A percentile compares a stretch with the other conserved stretches of the same genome.
phyloP scores from a whole-genome alignment of 805 yeast genomes.

The Yamadazyma philogaea region DNA sequence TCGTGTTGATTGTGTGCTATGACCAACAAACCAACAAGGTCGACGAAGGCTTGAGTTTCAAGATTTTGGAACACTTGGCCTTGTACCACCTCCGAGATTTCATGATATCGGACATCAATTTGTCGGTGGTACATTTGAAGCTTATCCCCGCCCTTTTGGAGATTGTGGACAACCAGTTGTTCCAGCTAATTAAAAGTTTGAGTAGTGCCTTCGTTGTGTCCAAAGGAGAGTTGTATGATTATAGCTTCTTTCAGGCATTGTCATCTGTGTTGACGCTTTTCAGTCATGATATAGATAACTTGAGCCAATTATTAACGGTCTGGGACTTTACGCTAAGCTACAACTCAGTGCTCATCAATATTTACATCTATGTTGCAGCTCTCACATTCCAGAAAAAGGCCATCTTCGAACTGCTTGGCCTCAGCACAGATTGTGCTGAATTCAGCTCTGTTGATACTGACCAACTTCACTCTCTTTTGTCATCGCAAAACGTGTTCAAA shows the following conservation, averaged over 20 bases:
- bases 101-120: slow-evolving; percentile 68
- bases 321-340: slow-evolving; percentile 69
- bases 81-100: slow-evolving; percentile 73
- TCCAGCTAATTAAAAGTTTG: slow-evolving; percentile 41
- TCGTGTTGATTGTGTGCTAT: slow-evolving; percentile 54
- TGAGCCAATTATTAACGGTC: slow-evolving; percentile 49
- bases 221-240: slow-evolving; percentile 66
- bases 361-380: slow-evolving; percentile 62
- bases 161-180: slow-evolving; percentile 43
- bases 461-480: slow-evolving; percentile 31
- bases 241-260: slow-evolving; percentile 56
- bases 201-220: slow-evolving; percentile 53
- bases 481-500: slow-evolving; percentile 30
- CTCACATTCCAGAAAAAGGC: slow-evolving; percentile 44
- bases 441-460: slow-evolving; percentile 28
- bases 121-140: slow-evolving; percentile 62
- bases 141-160: slow-evolving; percentile 63
- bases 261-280: slow-evolving; percentile 76
- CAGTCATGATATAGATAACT: slow-evolving; percentile 45
- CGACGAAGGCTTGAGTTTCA: slow-evolving; percentile 33
- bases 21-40: slow-evolving; percentile 15
- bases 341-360: slow-evolving; percentile 49
- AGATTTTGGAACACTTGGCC: slow-evolving; percentile 54
- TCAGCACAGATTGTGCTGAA: slow-evolving; percentile 9
- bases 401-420: slow-evolving; percentile 30